Conservation (phyloP, 202 grass and related monocot genomes). For the Saccharum hybrid region DNA sequence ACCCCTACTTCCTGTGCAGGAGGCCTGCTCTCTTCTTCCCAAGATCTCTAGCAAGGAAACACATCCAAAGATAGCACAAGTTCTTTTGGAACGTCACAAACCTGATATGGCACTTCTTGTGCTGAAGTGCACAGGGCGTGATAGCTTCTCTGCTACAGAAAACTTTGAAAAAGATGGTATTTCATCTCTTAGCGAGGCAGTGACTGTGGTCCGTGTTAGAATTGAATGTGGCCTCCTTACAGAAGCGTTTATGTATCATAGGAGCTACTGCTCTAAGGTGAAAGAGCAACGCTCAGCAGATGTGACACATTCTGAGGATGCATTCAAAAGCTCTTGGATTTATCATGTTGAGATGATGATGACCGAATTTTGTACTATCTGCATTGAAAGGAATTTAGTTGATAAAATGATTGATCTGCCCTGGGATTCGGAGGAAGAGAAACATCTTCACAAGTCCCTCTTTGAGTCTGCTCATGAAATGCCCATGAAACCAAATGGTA, state of each 20-base stretch:
- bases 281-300: constrained; percentile 62
- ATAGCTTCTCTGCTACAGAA: constrained; percentile 52
- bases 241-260: constrained; percentile 92
- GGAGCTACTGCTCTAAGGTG: constrained; percentile 67
- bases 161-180: constrained; percentile 53
- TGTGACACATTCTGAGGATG: constrained; percentile 36
- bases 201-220: constrained; percentile 76
- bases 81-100: constrained; percentile 76
- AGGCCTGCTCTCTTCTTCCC: constrained; percentile 80
- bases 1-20: constrained; percentile 54
- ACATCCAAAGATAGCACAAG: constrained; percentile 91
- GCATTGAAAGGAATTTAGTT: constrained; percentile 67
- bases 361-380: constrained; percentile 78
- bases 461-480: constrained; percentile 68
- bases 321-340: constrained; percentile 50
- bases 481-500: constrained; percentile 66
- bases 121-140: constrained; percentile 65
- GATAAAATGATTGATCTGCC: constrained; percentile 94
- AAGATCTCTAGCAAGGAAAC: constrained; percentile 75
- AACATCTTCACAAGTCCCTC: constrained; percentile 83
- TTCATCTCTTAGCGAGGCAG: constrained; percentile 67
- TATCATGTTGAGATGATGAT: constrained; percentile 73
- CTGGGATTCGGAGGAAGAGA: constrained; percentile 88
- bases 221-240: constrained; percentile 83
- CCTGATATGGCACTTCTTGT: constrained; percentile 79